Conservation (phyloP, 805 yeast species). For the Candida easanensis region DNA sequence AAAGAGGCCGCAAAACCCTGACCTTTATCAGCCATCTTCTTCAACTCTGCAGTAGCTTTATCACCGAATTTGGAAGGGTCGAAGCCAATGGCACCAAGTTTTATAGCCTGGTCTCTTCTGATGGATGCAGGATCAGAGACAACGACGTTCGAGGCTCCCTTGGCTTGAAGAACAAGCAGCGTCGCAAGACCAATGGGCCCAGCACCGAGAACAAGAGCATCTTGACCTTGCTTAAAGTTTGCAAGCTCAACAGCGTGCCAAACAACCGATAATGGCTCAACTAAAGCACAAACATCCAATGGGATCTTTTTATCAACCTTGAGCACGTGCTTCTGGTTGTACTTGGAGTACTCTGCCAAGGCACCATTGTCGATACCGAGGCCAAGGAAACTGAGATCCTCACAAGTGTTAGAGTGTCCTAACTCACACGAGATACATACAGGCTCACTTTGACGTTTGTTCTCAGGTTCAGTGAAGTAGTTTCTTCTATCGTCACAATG, state of each 20-base stretch:
- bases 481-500: constrained; percentile 38
- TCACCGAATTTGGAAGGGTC: constrained; percentile 38
- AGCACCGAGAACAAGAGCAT: constrained; percentile 57
- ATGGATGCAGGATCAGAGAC: constrained; percentile 58
- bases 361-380: constrained; percentile 50
- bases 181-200: constrained; percentile 65
- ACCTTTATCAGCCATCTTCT: constrained; percentile 35
- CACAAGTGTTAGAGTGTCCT: constrained; percentile 46
- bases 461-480: constrained; percentile 26
- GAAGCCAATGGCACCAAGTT: constrained; percentile 43
- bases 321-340: constrained; percentile 36
- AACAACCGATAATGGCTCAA: constrained; percentile 57
- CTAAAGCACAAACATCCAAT: constrained; percentile 52
- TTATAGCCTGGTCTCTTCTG: constrained; percentile 58
- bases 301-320: constrained; percentile 40
- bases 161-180: constrained; percentile 50
- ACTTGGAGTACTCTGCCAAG: constrained; percentile 42
- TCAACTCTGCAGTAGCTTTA: constrained; percentile 32
- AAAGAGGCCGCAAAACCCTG: constrained; percentile 49
- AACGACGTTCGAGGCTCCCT: constrained; percentile 45
- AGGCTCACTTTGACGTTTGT: constrained; percentile 21
- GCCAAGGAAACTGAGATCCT: constrained; percentile 42
- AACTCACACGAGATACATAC: constrained; percentile 43
- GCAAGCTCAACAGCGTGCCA: constrained; percentile 57
- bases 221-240: constrained; percentile 40